phyloP scores from a whole-genome alignment of 176 grass and related monocot genomes.

The Bonia amplexicaulis region DNA sequence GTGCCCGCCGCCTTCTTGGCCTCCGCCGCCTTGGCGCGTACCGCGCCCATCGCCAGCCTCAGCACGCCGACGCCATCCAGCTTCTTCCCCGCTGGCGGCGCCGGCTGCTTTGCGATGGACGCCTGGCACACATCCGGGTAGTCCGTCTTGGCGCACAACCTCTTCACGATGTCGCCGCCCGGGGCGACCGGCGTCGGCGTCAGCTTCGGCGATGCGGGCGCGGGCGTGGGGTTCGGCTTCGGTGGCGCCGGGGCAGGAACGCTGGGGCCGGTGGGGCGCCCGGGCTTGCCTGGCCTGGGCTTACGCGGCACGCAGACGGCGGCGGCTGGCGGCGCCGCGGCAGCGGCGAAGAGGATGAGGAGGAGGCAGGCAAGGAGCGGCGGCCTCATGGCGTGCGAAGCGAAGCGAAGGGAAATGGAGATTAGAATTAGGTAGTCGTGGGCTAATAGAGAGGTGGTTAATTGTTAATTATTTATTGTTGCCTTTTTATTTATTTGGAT shows the following conservation, averaged over 20 bases:
- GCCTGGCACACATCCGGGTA: conserved; percentile 40
- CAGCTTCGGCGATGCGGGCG: neutral
- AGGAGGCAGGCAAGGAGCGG: conserved; percentile 3
- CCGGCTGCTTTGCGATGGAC: conserved; percentile 11
- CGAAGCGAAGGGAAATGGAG: conserved; percentile 8
- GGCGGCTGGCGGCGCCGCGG: neutral
- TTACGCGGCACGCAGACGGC: conserved; percentile 35
- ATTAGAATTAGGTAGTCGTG: neutral
- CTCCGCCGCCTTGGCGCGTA: conserved; percentile 2
- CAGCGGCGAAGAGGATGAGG: neutral
- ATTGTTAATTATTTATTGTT: neutral
- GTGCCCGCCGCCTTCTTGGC: conserved; percentile 2
- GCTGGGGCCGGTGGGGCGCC: neutral
- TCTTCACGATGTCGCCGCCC: conserved; percentile 30
- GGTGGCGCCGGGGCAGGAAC: neutral
- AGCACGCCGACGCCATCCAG: conserved; percentile 34
- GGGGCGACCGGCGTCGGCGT: neutral
- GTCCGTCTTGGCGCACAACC: conserved; percentile 39
- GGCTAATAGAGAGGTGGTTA: conserved; percentile 16
- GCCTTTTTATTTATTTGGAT: neutral
- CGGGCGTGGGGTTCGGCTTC: neutral
- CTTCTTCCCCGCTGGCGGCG: neutral
- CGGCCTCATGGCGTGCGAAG: conserved; percentile 15
- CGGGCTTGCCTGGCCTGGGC: neutral
- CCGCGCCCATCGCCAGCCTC: conserved; percentile 35